Conservation (phyloP, 306 rosid species). For the Biancaea sappan region DNA sequence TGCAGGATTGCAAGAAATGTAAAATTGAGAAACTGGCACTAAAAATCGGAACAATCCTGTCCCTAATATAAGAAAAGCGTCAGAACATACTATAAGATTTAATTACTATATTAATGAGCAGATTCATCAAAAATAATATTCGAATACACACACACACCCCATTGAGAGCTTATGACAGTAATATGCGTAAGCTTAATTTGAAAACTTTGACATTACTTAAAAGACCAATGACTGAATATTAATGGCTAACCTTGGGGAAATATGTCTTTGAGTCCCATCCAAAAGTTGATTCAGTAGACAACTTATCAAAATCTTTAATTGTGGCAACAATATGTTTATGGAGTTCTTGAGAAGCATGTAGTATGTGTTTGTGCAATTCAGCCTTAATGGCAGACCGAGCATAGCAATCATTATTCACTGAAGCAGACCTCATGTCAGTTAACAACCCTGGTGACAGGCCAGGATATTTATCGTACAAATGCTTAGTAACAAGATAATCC, state of each 20-base stretch:
- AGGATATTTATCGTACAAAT: constrained; percentile 61
- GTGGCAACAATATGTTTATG: constrained; percentile 53
- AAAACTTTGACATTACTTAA: background rate
- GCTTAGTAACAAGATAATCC: constrained; percentile 67
- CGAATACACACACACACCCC: background rate
- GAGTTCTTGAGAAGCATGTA: constrained; percentile 55
- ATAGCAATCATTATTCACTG: constrained; percentile 76
- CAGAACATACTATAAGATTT: too few species aligned
- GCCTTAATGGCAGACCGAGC: constrained; percentile 65
- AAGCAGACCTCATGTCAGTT: constrained; percentile 82
- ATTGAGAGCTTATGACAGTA: background rate
- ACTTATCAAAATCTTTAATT: constrained; percentile 32
- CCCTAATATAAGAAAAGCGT: too few species aligned
- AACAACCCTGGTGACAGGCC: constrained; percentile 67
- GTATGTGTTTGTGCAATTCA: constrained; percentile 64
- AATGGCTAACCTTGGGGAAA: constrained; percentile 72
- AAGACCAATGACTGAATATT: background rate
- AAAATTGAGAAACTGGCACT: too few species aligned
- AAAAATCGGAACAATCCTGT: too few species aligned
- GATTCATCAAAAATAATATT: background rate
- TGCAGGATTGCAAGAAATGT: too few species aligned
- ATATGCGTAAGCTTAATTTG: background rate
- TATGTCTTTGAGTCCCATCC: constrained; percentile 74
- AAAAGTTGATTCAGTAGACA: constrained; percentile 49
- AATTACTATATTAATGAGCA: background rate